Base-by-base conservation (phyloP, 441 rosid species). In the Aquilaria agallochum region DNA sequence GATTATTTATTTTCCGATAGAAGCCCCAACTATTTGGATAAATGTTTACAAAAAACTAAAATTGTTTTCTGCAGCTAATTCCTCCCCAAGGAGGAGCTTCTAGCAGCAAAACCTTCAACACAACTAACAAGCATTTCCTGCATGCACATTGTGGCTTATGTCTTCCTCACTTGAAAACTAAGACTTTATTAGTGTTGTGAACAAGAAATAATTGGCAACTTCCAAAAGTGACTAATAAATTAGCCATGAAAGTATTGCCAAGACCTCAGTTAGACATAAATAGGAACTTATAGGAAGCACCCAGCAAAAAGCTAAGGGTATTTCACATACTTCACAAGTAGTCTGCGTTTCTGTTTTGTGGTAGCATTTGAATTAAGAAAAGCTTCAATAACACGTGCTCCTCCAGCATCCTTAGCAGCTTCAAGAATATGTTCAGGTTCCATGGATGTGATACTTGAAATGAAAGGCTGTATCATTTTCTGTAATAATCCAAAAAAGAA, bases 351-450 rank as follows among this genome's bases (percentile, higher is more conserved):
- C 73, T 79, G 92, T 58, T 94, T 94, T 15, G 68, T 71, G 61
- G 95, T 82, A 70, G 88, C 88, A 68, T 77, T 72, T 59, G 94
- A 85, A 72, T 68, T 78, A 59, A 91, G 90, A 82, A 85, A 91
- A 48, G 94, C 92, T 82, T 94, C 99, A 53, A 94, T 80, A 53
- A 79, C 92, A 36, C 80, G 88, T 11, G 95, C 89, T 59, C 99
- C 97, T 7, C 84, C 85, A 31, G 80, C 72, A 77, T 94, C 94
- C 76, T 83, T 87, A 64, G 88, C 88, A 20, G 84, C 70, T 80
- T 86, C 87, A 65, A 82, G 62, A 66, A 82, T 78, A 68, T 83
- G 84, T 27, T 86, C 91, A 59, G 70, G 71, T 74, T 87, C 92
- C 94, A 94, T 80, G 64, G 83, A 84, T 71, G 85, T 67, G 20